Conservation (phyloP, 2,329 filamentous ascomycete genomes). For the Aspergillus udagawae region DNA sequence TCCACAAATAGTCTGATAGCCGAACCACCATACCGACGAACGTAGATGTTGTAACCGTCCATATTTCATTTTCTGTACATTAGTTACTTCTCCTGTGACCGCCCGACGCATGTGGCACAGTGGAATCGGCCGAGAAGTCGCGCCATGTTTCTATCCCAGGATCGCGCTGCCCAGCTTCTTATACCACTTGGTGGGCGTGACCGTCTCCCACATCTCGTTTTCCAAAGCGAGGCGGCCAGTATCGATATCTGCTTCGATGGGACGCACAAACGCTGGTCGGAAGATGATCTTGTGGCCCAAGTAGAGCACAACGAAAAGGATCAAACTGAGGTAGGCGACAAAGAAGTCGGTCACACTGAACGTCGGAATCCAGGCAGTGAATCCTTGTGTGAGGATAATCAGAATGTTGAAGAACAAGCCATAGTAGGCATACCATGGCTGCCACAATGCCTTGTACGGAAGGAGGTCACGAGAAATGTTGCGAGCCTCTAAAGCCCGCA, state of each 20-base stretch:
- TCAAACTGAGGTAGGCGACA: conserved; percentile 60
- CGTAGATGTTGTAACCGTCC: not conserved
- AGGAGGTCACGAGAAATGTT: conserved; percentile 55
- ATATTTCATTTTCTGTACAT: not conserved
- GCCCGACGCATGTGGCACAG: not conserved
- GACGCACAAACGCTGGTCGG: conserved; percentile 35
- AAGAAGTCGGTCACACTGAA: conserved; percentile 62
- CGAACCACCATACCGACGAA: not conserved
- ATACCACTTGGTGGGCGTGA: conserved; percentile 18
- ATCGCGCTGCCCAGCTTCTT: conserved; percentile 10
- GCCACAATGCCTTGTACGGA: conserved; percentile 58
- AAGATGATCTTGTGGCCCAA: conserved; percentile 55
- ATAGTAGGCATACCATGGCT: conserved; percentile 63
- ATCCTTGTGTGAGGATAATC: conserved; percentile 65
- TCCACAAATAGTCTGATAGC: not conserved
- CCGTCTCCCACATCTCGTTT: conserved; percentile 32
- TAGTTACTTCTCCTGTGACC: not conserved
- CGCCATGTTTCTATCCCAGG: not conserved
- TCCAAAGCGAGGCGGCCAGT: conserved; percentile 36
- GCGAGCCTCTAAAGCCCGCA: conserved; percentile 55
- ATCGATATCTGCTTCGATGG: conserved; percentile 41
- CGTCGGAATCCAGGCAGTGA: conserved; percentile 59
- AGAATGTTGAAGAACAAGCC: conserved; percentile 63
- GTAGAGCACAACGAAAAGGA: conserved; percentile 59
- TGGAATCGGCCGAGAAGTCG: not conserved